Conservation (phyloP, 352 stramenopile genomes). For the Phytophthora europaea region DNA sequence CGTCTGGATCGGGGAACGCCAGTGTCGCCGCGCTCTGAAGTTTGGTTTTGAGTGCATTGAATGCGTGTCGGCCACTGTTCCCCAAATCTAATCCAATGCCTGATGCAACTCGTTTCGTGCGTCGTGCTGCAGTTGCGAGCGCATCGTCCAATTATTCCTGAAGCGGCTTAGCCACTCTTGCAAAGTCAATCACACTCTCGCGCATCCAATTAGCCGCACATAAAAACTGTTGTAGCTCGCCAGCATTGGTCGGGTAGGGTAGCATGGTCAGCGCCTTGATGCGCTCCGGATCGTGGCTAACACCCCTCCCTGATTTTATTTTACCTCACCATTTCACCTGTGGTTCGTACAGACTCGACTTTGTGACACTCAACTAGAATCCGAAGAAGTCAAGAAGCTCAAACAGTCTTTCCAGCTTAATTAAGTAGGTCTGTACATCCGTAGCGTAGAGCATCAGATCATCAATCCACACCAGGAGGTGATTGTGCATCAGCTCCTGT, state of each 20-base stretch:
- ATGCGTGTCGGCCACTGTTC: background rate
- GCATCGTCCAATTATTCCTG: slow-evolving; percentile 9
- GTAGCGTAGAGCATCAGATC: slow-evolving; percentile 37
- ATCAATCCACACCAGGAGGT: slow-evolving; percentile 33
- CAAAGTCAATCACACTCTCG: slow-evolving; percentile 4
- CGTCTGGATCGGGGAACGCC: background rate
- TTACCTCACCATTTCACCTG: slow-evolving; percentile 32
- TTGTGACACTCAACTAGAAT: slow-evolving; percentile 32
- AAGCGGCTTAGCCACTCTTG: background rate
- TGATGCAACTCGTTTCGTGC: slow-evolving; percentile 5
- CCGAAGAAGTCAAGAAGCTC: slow-evolving; percentile 24
- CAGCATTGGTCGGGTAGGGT: slow-evolving; percentile 5
- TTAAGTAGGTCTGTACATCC: slow-evolving; percentile 27
- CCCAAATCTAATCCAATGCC: slow-evolving; percentile 4
- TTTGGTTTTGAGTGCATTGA: background rate
- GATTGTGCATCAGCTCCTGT: slow-evolving; percentile 4
- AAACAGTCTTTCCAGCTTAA: slow-evolving; percentile 31
- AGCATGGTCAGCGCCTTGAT: background rate
- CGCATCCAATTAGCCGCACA: background rate
- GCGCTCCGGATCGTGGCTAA: slow-evolving; percentile 7
- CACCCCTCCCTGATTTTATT: background rate
- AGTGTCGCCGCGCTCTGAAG: background rate
- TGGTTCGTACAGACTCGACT: slow-evolving; percentile 30
- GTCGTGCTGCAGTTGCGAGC: background rate
- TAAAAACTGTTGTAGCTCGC: slow-evolving; percentile 13